Conservation (phyloP, 768 basidiomycete species). For the Lentinula edodes region DNA sequence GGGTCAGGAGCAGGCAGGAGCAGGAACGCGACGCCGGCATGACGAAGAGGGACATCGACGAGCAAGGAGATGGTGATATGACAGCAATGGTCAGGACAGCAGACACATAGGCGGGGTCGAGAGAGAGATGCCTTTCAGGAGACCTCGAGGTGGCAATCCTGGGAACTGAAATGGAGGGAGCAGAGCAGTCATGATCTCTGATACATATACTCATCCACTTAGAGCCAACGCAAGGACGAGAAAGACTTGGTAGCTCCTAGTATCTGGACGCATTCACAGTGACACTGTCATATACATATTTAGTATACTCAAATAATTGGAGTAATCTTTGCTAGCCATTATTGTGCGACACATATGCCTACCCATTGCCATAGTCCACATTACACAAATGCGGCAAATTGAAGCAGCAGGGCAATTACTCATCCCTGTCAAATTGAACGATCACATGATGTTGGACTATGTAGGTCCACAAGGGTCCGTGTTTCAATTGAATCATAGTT, state of each 20-base stretch:
- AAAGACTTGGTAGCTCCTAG: neutral
- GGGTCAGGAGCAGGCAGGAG: neutral
- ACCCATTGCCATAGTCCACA: no score
- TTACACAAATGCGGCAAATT: no score
- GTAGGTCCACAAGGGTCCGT: neutral
- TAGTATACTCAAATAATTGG: neutral
- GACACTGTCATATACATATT: neutral
- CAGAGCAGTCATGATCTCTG: neutral
- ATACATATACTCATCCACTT: neutral
- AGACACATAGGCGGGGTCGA: no score
- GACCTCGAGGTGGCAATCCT: neutral
- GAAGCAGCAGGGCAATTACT: no score
- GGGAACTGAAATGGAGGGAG: neutral
- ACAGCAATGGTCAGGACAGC: neutral
- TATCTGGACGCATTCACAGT: neutral
- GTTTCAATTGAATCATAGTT: neutral
- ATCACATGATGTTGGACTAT: neutral
- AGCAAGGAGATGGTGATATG: neutral
- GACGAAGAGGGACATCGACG: neutral
- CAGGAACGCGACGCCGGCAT: no score
- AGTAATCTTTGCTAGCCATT: neutral
- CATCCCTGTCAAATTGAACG: neutral
- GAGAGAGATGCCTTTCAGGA: no score
- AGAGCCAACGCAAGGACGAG: neutral
- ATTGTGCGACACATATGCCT: neutral